Evolutionary conservation across 306 rosid species (phyloP), one percentile per base, ranked within the genome.

Genomic region (Fagus crenata): DNA sequence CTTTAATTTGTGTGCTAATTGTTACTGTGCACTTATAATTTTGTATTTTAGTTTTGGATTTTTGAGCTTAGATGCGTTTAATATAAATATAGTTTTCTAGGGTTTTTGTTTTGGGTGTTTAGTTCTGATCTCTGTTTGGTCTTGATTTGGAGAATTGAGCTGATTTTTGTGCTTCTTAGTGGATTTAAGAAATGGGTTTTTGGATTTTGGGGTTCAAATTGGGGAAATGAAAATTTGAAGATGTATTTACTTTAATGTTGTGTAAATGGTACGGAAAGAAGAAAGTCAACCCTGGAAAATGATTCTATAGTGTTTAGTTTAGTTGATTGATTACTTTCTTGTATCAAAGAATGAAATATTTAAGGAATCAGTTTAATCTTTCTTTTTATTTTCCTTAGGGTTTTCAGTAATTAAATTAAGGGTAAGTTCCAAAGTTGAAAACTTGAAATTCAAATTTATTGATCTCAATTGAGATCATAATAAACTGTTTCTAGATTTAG

Each of bases 131-230:
- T 54, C 49, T 67, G 76, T 75, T 61, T 73, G 64, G 74, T 32
- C 17, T 73, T 54, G 84, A 83, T 87, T 82, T 73, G 77, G 58
- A 74, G 69, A 82, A 65, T 78, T 80, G 74, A 83, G 78, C 79
- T 76, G 82, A 59, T 74, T 78, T 58, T 69, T 77, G 22, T 46
- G n/a, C 15, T 51, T 17, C 40, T 33, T 54, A 32, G 81, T 71
- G 77, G 69, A 17, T 73, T 81, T 69, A 11, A 49, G 68, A 54
- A 61, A 74, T 76, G 74, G 85, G 82, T 49, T 61, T 69, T 80
- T 69, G 76, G 49, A 74, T 76, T 69, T 49, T 72, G 13, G 76
- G 22, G 72, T 58, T 72, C 42, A n/a, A 18, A 55, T 37, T 81
- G 83, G 63, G 67, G 61, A 75, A 64, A 59, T 76, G 43, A 54